Base-by-base conservation (phyloP, 208 protist genomes). In the Acanthamoeba triangularis region DNA sequence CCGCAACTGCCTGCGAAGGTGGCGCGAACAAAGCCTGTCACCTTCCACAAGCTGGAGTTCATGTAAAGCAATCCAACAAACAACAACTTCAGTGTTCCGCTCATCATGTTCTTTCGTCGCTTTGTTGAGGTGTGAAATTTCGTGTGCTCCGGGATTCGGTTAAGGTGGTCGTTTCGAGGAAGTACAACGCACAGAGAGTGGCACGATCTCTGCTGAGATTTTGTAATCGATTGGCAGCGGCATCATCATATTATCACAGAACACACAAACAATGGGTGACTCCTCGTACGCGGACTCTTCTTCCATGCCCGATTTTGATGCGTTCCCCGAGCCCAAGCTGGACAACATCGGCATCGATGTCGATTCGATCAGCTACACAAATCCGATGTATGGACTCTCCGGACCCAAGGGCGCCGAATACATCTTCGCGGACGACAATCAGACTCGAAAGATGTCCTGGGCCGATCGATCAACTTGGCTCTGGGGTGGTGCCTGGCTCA, bases 381-480 rank as follows among this genome's bases (percentile, higher is more conserved):
- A 90, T 18, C 84, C 84, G 14, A 90, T 90, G 84, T 41, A 69
- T 41, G 33, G 20, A 14, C 16, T 65, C 10, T 25, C 84, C 33
- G 84, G 84, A 44, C 84, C 84, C 49, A 90, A 90, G 54, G 84
- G 84, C 20, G 84, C 84, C 30, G 84, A 90, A 33, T 90, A 90
- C 41, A 90, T 90, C 30, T 90, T 90, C 49, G 49, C 67, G 59
- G 52, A 90, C 33, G 84, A 90, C 49, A 56, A 47, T 52, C 44
- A 63, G n/a, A 18, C 49, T 18, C 49, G 59, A 67, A 59, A 67
- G 30, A 90, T 90, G 84, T 90, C 84, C 18, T 65, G 37, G 84
- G 84, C 84, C n/a, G 84, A 90, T 67, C 84, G 84, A 90, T 90
- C 84, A 65, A 90, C 84, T 52, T 90, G 84, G 84, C 84, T 90